Conservation (phyloP, 1,284 basidiomycete genomes). For the Pascua guehoae region DNA sequence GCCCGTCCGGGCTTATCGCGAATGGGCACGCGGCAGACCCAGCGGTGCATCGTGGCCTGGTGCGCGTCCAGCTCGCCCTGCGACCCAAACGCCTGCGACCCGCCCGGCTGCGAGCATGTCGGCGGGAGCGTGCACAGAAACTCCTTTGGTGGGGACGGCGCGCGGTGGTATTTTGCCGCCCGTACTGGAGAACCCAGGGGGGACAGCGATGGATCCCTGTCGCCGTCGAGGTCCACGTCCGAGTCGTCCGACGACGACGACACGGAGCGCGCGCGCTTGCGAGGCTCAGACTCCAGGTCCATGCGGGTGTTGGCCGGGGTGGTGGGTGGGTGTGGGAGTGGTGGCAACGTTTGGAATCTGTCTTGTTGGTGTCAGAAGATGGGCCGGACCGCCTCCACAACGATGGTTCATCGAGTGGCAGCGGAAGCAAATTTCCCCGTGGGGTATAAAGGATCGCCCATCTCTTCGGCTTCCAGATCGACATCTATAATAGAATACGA, state of each 20-base stretch:
- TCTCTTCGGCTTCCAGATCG: too few relatives aligned
- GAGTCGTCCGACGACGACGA: conserved; percentile 44
- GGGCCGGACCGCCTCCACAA: too few relatives aligned
- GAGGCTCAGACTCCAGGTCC: conserved; percentile 43
- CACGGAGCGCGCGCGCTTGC: conserved; percentile 61
- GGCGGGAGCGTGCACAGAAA: conserved; percentile 73
- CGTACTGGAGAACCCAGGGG: background rate
- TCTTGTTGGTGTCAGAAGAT: too few relatives aligned
- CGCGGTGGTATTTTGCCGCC: conserved; percentile 25
- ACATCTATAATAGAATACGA: too few relatives aligned
- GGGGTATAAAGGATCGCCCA: too few relatives aligned
- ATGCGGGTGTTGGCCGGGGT: background rate
- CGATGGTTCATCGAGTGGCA: too few relatives aligned
- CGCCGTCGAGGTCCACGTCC: too few relatives aligned
- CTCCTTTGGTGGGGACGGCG: conserved; percentile 5
- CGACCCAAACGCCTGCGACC: conserved; percentile 60
- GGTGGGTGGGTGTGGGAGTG: too few relatives aligned
- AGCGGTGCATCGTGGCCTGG: conserved; percentile 75
- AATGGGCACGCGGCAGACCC: conserved; percentile 60
- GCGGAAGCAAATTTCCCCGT: too few relatives aligned
- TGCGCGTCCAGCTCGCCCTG: conserved; percentile 70
- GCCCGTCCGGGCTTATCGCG: conserved; percentile 23
- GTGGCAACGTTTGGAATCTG: too few relatives aligned
- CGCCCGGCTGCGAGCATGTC: conserved; percentile 65
- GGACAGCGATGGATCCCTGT: background rate